Percentiles rank a stretch among this genome's conserved stretches.
Conservation (phyloP, 495 filamentous ascomycete species). For the Pyrenopolyporus hunteri region DNA sequence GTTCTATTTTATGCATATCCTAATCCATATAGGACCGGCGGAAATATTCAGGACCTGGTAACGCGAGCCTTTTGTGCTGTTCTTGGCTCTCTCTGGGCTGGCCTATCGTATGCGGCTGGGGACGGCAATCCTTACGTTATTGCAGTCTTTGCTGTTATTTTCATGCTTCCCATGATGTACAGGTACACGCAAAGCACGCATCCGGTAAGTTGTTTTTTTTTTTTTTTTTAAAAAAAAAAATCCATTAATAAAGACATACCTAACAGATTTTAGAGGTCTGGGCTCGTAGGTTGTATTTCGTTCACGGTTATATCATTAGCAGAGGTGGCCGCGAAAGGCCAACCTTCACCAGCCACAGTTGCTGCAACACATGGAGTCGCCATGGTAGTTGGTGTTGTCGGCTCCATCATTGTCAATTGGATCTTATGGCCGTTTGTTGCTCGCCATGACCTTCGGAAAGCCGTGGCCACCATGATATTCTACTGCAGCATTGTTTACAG, state of each 20-base stretch:
- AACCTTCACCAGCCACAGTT: slow-evolving; percentile 46
- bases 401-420: slow-evolving; percentile 62
- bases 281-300: slow-evolving; percentile 59
- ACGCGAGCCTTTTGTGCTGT: slow-evolving; percentile 53
- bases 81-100: slow-evolving; percentile 61
- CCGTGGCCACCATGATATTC: slow-evolving; percentile 59
- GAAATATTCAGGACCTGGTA: slow-evolving; percentile 61
- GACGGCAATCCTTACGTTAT: slow-evolving; percentile 60
- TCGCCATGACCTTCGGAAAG: slow-evolving; percentile 62
- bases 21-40: slow-evolving; percentile 53
- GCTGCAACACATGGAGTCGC: slow-evolving; percentile 56
- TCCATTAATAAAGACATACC: background rate
- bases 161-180: slow-evolving; percentile 64
- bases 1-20: background rate
- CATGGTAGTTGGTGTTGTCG: slow-evolving; percentile 57
- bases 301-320: slow-evolving; percentile 62
- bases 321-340: slow-evolving; percentile 43
- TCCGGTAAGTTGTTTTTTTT: slow-evolving; percentile 44
- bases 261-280: slow-evolving; percentile 46
- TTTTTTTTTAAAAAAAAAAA: too few species aligned
- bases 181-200: slow-evolving; percentile 62
- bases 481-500: slow-evolving; percentile 61
- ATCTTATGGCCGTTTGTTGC: slow-evolving; percentile 66
- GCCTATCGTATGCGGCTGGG: slow-evolving; percentile 55
- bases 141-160: slow-evolving; percentile 61